These are phyloP conservation scores for Candida suzukii DNA, from an alignment of 805 yeast genomes.

Conservation along the genomic window DNA sequence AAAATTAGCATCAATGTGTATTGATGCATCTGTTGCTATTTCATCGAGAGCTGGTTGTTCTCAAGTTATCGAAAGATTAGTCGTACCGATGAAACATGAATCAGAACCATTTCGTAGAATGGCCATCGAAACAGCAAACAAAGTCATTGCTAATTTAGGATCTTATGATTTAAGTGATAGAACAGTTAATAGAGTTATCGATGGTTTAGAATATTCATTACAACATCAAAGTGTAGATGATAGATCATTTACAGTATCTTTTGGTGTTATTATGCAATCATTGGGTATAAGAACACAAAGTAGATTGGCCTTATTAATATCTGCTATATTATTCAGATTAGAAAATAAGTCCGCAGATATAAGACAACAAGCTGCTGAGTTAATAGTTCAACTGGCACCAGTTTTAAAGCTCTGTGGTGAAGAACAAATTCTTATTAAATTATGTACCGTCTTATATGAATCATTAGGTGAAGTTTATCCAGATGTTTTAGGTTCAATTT, in stretches of 20 bases:
- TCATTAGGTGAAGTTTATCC: conserved; percentile 93
- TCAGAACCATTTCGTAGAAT: conserved; percentile 73
- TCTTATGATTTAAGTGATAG: conserved; percentile 55
- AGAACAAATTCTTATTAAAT: conserved; percentile 52
- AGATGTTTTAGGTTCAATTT: conserved; percentile 81
- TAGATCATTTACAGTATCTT: conserved; percentile 47
- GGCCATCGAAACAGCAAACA: conserved; percentile 67
- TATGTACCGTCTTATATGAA: conserved; percentile 77
- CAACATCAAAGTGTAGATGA: conserved; percentile 69
- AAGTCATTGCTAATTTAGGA: conserved; percentile 43
- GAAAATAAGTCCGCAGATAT: conserved; percentile 64
- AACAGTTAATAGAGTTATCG: conserved; percentile 58
- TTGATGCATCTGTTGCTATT: conserved; percentile 63
- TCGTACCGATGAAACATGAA: conserved; percentile 66
- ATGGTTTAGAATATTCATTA: conserved; percentile 72
- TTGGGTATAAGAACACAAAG: conserved; percentile 62
- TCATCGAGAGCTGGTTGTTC: conserved; percentile 64
- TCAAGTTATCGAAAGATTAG: conserved; percentile 48
- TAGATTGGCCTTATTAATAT: conserved; percentile 63
- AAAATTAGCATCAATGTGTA: conserved; percentile 50
- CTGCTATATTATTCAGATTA: conserved; percentile 65
- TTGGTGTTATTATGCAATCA: conserved; percentile 56
- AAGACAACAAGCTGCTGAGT: conserved; percentile 79
- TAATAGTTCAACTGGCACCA: conserved; percentile 60
- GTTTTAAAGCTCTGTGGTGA: conserved; percentile 61